Conservation (phyloP, 2,329 filamentous ascomycete species). For the Blastomyces gilchristii region DNA sequence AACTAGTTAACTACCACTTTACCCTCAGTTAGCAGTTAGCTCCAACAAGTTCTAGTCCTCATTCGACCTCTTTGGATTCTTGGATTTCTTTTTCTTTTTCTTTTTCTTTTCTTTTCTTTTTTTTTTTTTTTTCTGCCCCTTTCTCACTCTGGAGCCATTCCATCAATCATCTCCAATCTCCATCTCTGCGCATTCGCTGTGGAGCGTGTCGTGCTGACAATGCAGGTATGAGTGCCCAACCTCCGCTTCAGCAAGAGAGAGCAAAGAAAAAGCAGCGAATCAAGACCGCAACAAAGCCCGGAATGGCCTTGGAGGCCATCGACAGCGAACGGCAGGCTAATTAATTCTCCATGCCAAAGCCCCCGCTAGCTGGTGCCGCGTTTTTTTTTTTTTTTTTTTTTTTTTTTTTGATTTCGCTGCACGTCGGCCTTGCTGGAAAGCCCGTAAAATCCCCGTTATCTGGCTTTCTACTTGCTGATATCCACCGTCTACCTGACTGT, state of each 20-base stretch:
- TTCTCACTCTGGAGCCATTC: neutral
- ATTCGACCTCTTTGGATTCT: neutral
- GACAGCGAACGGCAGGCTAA: neutral
- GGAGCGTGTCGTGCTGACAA: conserved; percentile 16
- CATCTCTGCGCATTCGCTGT: conserved; percentile 9
- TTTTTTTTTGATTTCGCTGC: conserved; percentile 13
- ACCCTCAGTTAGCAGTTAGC: neutral
- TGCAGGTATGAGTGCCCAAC: conserved; percentile 37
- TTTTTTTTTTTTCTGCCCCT: neutral
- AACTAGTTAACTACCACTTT: neutral
- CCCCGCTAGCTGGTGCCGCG: conserved; percentile 22
- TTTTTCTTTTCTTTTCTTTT: too few species aligned
- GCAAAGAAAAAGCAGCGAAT: conserved; percentile 27
- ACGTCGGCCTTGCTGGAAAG: conserved; percentile 17
- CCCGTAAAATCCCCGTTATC: neutral
- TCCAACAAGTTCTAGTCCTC: conserved; percentile 1
- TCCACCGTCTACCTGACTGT: neutral
- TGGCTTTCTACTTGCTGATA: neutral
- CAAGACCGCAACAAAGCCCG: conserved; percentile 16
- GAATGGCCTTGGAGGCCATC: conserved; percentile 9
- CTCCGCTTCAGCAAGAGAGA: conserved; percentile 17
- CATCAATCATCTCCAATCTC: conserved; percentile 1
- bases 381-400: conserved; percentile 8
- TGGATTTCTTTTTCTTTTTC: neutral
- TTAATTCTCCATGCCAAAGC: conserved; percentile 1